Conservation (phyloP, 495 filamentous ascomycete genomes). For the Penicillium paradoxum region DNA sequence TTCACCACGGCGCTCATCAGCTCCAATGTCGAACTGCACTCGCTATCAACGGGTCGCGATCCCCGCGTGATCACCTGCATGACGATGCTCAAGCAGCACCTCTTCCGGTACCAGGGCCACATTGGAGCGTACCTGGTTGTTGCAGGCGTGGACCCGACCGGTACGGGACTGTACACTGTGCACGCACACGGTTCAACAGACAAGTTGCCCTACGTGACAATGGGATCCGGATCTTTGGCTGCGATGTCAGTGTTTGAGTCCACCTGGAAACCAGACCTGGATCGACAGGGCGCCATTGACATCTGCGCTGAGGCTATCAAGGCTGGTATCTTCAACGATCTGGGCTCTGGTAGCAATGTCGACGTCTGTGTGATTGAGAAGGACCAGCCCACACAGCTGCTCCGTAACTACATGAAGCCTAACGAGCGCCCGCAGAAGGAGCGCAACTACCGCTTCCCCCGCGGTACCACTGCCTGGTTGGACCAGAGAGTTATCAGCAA, state of each 20-base stretch:
- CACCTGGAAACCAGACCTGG: constrained; percentile 79
- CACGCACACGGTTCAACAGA: constrained; percentile 98
- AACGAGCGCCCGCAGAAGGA: constrained; percentile 90
- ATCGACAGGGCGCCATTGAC: constrained; percentile 73
- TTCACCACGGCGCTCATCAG: constrained; percentile 98
- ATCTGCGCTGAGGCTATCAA: constrained; percentile 85
- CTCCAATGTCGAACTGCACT: constrained; percentile 95
- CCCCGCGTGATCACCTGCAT: constrained; percentile 98
- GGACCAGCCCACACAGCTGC: constrained; percentile 81
- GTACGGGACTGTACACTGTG: constrained; percentile 93
- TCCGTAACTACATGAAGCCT: constrained; percentile 85
- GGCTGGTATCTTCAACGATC: constrained; percentile 98
- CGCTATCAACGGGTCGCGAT: constrained; percentile 90
- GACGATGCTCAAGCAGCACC: constrained; percentile 99
- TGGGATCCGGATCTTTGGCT: constrained; percentile 93
- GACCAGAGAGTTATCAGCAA: constrained; percentile 90
- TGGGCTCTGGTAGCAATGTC: constrained; percentile 95
- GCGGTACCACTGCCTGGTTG: constrained; percentile 86
- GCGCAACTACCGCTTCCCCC: constrained; percentile 81
- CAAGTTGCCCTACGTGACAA: constrained; percentile 98
- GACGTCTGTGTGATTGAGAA: constrained; percentile 91
- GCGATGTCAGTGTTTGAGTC: constrained; percentile 99
- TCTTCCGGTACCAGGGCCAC: constrained; percentile 97
- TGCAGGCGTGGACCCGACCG: constrained; percentile 94
- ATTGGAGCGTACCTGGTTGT: constrained; percentile 98